Conservation (phyloP, 129 eudicot genomes). For the Ambrosia trifida region DNA sequence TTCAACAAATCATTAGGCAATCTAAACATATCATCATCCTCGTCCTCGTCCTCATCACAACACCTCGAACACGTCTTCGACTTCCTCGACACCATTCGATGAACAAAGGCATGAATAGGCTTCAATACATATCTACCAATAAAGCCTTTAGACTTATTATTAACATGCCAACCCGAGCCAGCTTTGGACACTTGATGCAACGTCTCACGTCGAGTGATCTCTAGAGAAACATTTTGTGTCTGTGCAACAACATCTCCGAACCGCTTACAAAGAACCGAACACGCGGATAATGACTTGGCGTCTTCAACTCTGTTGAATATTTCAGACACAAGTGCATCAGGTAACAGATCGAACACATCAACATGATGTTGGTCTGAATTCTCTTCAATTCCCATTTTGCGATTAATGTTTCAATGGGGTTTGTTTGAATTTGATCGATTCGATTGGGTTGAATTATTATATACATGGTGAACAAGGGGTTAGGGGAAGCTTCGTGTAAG, state of each 20-base stretch:
- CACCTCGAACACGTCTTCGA: constrained; percentile 22
- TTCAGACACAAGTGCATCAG: constrained; percentile 48
- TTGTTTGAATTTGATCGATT: neutral
- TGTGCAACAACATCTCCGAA: constrained; percentile 47
- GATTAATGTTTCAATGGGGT: neutral
- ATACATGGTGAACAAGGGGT: constrained; percentile 4
- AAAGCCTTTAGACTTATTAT: constrained; percentile 23
- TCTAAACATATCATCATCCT: constrained; percentile 20
- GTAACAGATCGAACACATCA: constrained; percentile 59
- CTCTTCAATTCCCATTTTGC: constrained; percentile 19
- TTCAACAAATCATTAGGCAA: constrained; percentile 41
- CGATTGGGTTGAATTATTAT: no score
- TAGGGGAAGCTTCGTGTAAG: constrained; percentile 3
- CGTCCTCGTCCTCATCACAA: neutral
- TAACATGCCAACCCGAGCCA: neutral
- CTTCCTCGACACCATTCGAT: constrained; percentile 20
- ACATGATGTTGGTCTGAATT: constrained; percentile 21
- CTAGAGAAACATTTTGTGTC: constrained; percentile 36
- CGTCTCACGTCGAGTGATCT: constrained; percentile 31
- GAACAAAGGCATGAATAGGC: constrained; percentile 40
- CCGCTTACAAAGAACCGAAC: constrained; percentile 53
- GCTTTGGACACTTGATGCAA: neutral
- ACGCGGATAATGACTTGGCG: constrained; percentile 50
- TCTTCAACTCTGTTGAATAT: constrained; percentile 60
- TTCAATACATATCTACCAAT: constrained; percentile 33